Evolutionary conservation across 306 rosid species (phyloP).

Genomic region (Canavalia gladiata): DNA sequence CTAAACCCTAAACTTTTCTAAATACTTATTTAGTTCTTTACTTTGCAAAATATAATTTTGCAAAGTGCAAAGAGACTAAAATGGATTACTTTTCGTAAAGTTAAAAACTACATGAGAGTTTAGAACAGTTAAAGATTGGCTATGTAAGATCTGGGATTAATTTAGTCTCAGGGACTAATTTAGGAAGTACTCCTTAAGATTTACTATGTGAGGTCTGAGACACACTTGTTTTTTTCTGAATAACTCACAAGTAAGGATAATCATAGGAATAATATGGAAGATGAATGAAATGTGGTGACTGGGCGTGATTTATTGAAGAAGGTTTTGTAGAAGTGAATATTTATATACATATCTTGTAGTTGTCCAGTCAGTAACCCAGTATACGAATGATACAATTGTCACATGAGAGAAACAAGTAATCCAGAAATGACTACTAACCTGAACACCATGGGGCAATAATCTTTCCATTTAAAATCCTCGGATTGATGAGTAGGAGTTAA

Average conservation of each 20-base stretch:
- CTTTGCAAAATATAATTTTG: no score
- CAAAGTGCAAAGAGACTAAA: no score
- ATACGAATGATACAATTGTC: slow-evolving; percentile 32
- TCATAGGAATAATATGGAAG: background rate
- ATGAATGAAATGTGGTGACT: background rate
- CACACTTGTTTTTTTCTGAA: background rate
- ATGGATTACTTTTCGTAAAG: no score
- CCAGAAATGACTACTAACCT: slow-evolving; percentile 60
- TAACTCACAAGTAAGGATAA: background rate
- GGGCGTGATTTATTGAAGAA: background rate
- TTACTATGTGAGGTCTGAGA: no score
- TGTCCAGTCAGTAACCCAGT: slow-evolving; percentile 4
- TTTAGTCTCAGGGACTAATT: no score
- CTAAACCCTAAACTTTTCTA: no score
- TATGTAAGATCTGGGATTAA: no score
- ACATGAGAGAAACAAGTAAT: slow-evolving; percentile 31
- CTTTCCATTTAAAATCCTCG: slow-evolving; percentile 94
- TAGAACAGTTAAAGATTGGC: no score
- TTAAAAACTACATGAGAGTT: no score
- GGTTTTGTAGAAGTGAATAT: background rate
- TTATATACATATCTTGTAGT: background rate
- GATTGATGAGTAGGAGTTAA: slow-evolving; percentile 92
- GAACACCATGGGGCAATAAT: slow-evolving; percentile 95
- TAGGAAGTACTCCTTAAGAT: no score
- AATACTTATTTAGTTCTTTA: no score